Evolutionary conservation across 257 asterid genomes (phyloP), one percentile per base, ranked within the genome.

Genomic region (Lantana camara): DNA sequence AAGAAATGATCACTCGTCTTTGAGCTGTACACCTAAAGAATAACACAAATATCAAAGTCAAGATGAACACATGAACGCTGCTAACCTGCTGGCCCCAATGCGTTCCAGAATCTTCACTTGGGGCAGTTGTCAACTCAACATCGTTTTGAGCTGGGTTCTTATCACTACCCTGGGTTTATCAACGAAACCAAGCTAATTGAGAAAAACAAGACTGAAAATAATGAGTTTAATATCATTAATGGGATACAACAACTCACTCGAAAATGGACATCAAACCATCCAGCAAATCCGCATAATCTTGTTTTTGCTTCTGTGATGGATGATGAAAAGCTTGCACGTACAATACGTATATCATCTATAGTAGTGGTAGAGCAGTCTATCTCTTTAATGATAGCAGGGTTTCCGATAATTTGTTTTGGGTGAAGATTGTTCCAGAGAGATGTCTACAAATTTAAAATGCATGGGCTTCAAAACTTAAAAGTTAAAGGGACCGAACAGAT

Each of bases 241-340:
- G 41, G 22, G 34, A 41, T 67, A 27, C n/a, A 35, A 35, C 4
- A 64, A 73, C 95, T 86, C 74, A 90, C 99, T 74, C 89, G 83
- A 73, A 94, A 94, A 73, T 90, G 99, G 80, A 94, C 99, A 73
- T 94, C 99, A 75, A 94, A 94, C 99, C 99, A 94, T 73, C 99
- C 97, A 70, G 79, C 90, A 79, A 82, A 83, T n/a, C 97, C 99
- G 58, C 91, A 82, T n/a, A 90, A 74, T 68, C 85, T 82, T 34
- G 88, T 63, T 20, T 63, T 62, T 51, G 88, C 95, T 51, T 77
- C 76, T 44, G 87, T 88, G 70, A 94, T 77, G 55, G 89, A 75
- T 44, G 95, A 80, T n/a, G 89, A 88, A 60, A 82, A 27, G 64
- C 81, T 84, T 55, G 93, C 80, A 42, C 40, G 75, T 64, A 94